phyloP scores from a whole-genome alignment of 495 filamentous ascomycete species.

The Tricharina praecox region DNA sequence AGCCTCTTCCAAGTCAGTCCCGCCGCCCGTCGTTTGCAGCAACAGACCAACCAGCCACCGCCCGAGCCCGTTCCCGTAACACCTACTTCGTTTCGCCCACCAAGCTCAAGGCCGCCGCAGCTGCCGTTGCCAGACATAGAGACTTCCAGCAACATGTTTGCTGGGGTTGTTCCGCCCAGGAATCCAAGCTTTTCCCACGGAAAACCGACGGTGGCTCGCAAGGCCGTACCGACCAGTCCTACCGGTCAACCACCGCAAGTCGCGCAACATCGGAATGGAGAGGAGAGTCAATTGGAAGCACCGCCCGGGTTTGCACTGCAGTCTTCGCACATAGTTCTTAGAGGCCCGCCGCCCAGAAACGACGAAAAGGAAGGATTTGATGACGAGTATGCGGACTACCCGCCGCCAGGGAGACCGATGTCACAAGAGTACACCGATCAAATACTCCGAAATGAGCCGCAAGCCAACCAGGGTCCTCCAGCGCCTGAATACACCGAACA shows the following conservation, averaged over 20 bases:
- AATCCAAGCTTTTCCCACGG: too few relatives aligned
- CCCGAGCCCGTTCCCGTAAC: conserved; percentile 19
- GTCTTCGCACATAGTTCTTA: conserved; percentile 20
- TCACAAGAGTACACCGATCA: background rate
- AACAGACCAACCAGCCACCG: conserved; percentile 18
- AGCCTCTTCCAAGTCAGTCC: conserved; percentile 23
- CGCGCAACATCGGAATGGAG: conserved; percentile 17
- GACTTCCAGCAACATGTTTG: conserved; percentile 16
- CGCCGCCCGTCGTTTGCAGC: conserved; percentile 22
- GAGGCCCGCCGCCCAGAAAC: conserved; percentile 18
- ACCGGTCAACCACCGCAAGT: conserved; percentile 7
- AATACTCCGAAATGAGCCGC: too few relatives aligned
- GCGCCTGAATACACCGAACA: conserved; percentile 1
- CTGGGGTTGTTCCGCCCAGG: conserved; percentile 7
- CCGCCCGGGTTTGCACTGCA: conserved; percentile 23
- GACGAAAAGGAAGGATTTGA: conserved; percentile 18
- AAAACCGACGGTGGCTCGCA: background rate
- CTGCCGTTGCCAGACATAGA: conserved; percentile 8
- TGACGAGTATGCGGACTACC: conserved; percentile 18
- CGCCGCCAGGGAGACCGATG: conserved; percentile 8
- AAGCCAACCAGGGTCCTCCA: too few relatives aligned
- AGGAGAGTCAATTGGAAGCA: conserved; percentile 17
- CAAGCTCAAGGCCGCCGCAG: conserved; percentile 23
- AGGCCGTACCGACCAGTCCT: background rate
- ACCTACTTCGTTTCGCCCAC: conserved; percentile 19